A percentile compares a stretch with the other conserved stretches of the same genome.
Evolutionary conservation across 1,284 basidiomycete species (phyloP).

Genomic region (Naganishia sp.): DNA sequence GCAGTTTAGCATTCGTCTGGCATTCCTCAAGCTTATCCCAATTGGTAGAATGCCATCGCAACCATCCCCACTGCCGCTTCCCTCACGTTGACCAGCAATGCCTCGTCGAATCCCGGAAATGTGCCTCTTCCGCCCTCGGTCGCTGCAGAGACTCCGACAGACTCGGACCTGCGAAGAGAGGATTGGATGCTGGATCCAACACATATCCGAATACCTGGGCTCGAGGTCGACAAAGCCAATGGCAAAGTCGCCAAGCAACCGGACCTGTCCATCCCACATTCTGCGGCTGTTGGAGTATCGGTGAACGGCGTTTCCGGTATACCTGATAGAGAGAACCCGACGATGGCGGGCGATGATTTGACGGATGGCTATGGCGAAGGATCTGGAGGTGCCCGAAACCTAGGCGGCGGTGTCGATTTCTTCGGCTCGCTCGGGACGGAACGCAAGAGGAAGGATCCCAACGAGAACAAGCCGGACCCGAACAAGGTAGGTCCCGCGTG

Average conservation of each 20-base stretch:
- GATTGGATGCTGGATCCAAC: conserved; percentile 83
- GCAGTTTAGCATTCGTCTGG: conserved; percentile 1
- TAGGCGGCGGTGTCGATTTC: conserved; percentile 34
- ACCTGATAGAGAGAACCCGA: conserved; percentile 33
- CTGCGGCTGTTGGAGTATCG: conserved; percentile 35
- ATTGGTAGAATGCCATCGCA: conserved; percentile 37
- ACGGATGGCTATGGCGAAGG: conserved; percentile 73
- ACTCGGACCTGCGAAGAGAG: conserved; percentile 58
- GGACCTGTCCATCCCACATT: conserved; percentile 40
- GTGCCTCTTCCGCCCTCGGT: conserved; percentile 59
- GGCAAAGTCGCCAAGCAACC: conserved; percentile 24
- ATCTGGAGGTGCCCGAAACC: conserved; percentile 54
- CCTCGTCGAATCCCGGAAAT: conserved; percentile 56
- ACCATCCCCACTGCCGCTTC: conserved; percentile 75
- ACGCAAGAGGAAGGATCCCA: conserved; percentile 24
- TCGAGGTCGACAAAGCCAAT: conserved; percentile 4
- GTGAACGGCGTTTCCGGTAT: conserved; percentile 34
- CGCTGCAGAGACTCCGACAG: conserved; percentile 54
- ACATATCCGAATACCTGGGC: conserved; percentile 14
- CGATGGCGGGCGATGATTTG: conserved; percentile 55
- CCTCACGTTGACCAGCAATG: conserved; percentile 66
- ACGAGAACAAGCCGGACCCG: conserved; percentile 61
- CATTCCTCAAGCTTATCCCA: conserved; percentile 6
- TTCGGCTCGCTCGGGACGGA: conserved; percentile 2
- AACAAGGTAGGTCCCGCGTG: conserved; percentile 62